Percentiles rank a stretch among this genome's conserved stretches.
Evolutionary conservation across 495 filamentous ascomycete genomes (phyloP).

Genomic region (Evansstolkia leycettana): DNA sequence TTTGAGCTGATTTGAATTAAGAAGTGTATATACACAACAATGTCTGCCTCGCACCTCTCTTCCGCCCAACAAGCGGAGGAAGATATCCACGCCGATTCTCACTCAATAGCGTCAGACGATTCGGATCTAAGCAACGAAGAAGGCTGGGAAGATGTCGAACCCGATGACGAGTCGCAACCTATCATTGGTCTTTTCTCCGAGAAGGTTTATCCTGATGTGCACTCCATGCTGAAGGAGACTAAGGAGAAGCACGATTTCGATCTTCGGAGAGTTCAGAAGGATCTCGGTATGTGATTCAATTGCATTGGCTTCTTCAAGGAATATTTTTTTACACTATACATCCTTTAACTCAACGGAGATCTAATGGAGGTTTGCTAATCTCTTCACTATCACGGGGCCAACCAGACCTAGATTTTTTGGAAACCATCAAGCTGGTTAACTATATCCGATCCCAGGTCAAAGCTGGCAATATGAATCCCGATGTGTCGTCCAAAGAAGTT

Average conservation of each 20-base stretch:
- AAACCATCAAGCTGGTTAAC: constrained; percentile 74
- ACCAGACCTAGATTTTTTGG: constrained; percentile 67
- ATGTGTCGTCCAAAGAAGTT: constrained; percentile 41
- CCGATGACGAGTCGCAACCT: constrained; percentile 49
- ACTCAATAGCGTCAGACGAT: constrained; percentile 25
- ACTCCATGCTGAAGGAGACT: constrained; percentile 60
- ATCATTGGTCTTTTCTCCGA: constrained; percentile 63
- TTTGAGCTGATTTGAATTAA: too few species aligned
- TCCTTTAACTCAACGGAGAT: background rate
- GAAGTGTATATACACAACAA: too few species aligned
- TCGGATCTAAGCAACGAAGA: constrained; percentile 47
- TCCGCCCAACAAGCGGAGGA: constrained; percentile 14
- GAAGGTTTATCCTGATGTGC: constrained; percentile 49
- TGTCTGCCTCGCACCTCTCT: constrained; percentile 12
- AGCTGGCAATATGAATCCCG: constrained; percentile 36
- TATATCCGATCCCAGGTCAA: constrained; percentile 51
- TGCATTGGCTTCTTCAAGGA: background rate
- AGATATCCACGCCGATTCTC: constrained; percentile 12
- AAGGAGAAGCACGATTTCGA: constrained; percentile 64
- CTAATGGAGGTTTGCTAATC: constrained; percentile 9
- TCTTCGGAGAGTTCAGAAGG: constrained; percentile 49
- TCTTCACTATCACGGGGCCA: constrained; percentile 1
- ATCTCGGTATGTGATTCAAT: constrained; percentile 39
- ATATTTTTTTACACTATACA: too few species aligned
- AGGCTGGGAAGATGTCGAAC: constrained; percentile 74